Percentiles rank a stretch among this genome's conserved stretches.
These are phyloP conservation scores for Trichoderma erinaceum DNA, from an alignment of 495 filamentous ascomycete species.

Conservation along the genomic window DNA sequence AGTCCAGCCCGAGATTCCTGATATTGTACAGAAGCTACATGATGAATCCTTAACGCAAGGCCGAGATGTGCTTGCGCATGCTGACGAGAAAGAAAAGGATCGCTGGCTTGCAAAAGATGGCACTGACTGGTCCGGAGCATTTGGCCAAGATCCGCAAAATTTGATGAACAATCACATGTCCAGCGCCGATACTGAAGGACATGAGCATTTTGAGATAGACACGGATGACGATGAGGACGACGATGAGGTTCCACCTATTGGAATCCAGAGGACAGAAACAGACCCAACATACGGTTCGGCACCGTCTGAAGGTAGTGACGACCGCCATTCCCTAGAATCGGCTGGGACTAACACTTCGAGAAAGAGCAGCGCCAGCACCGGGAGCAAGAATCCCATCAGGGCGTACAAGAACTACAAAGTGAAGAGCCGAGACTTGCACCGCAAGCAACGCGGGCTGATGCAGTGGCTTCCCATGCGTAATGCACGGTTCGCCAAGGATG, in stretches of 20 bases:
- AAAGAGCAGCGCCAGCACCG: slow-evolving; percentile 18
- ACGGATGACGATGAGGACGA: slow-evolving; percentile 37
- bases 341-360: slow-evolving; percentile 18
- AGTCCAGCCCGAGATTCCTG: slow-evolving; percentile 63
- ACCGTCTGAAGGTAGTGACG: slow-evolving; percentile 14
- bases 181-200: slow-evolving; percentile 37
- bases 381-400: slow-evolving; percentile 39
- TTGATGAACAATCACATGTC: slow-evolving; percentile 22
- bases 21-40: slow-evolving; percentile 62
- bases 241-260: slow-evolving; percentile 37
- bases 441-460: slow-evolving; percentile 67
- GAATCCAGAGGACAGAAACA: slow-evolving; percentile 8
- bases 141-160: slow-evolving; percentile 55
- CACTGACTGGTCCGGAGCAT: slow-evolving; percentile 84
- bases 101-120: slow-evolving; percentile 77
- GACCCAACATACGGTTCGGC: neutral
- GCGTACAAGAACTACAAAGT: slow-evolving; percentile 50
- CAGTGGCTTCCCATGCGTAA: slow-evolving; percentile 71
- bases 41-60: slow-evolving; percentile 70
- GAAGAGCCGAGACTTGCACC: slow-evolving; percentile 48
- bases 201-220: slow-evolving; percentile 37
- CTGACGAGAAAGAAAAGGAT: slow-evolving; percentile 60
- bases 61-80: slow-evolving; percentile 69
- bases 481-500: slow-evolving; percentile 64
- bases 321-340: slow-evolving; percentile 22